Conservation (phyloP, 1,284 basidiomycete genomes). For the Pseudozyma sp. region DNA sequence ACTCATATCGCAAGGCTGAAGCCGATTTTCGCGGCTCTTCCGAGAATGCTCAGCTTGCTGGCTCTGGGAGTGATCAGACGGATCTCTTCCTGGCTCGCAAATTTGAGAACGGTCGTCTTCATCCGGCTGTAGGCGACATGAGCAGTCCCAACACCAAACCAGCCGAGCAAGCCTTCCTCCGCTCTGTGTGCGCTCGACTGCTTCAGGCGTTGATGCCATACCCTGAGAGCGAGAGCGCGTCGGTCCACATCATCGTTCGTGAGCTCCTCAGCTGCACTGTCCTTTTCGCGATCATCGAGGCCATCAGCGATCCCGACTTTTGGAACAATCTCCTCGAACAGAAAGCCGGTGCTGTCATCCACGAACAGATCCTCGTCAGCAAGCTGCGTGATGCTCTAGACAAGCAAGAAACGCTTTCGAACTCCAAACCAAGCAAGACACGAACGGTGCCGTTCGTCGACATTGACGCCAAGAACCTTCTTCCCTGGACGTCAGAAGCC, state of each 20-base stretch:
- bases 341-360: constrained; percentile 86
- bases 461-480: constrained; percentile 24
- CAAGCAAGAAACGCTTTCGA: constrained; percentile 52
- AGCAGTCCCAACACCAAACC: constrained; percentile 87
- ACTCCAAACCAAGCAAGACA: constrained; percentile 11
- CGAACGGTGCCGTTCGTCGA: constrained; percentile 19
- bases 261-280: constrained; percentile 87
- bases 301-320: constrained; percentile 92
- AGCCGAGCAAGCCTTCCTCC: constrained; percentile 86
- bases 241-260: constrained; percentile 78
- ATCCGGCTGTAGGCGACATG: constrained; percentile 80
- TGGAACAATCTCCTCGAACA: constrained; percentile 94
- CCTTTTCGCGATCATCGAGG: constrained; percentile 86
- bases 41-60: constrained; percentile 25
- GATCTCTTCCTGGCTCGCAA: constrained; percentile 79
- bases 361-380: constrained; percentile 79
- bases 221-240: constrained; percentile 78
- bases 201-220: constrained; percentile 81
- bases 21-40: constrained; percentile 76
- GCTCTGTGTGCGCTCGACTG: constrained; percentile 77
- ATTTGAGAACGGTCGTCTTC: constrained; percentile 72
- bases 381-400: constrained; percentile 72
- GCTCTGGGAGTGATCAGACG: constrained; percentile 40
- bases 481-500: constrained; percentile 30
- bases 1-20: constrained; percentile 91